A percentile compares a stretch with the other conserved stretches of the same genome.
phyloP scores from a whole-genome alignment of 495 filamentous ascomycete species.

The Penicillium taxi region DNA sequence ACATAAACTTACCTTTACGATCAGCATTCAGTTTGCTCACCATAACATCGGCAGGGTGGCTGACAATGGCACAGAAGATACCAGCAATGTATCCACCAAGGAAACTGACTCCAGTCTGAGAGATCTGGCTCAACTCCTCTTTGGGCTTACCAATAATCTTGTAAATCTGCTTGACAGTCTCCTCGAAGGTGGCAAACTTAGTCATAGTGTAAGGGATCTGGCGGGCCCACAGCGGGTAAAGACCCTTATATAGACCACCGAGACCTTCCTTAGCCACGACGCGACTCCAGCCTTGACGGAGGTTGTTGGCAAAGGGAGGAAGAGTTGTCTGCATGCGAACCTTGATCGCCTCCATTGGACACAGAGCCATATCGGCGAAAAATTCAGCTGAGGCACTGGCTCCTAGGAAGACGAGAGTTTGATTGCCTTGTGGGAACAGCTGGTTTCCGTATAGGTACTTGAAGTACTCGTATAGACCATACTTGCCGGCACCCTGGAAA shows the following conservation, averaged over 20 bases:
- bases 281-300: slow-evolving; percentile 57
- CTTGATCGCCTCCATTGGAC: slow-evolving; percentile 64
- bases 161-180: slow-evolving; percentile 58
- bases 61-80: slow-evolving; percentile 59
- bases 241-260: slow-evolving; percentile 56
- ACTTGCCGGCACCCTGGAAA: slow-evolving; percentile 70
- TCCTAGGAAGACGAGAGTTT: slow-evolving; percentile 56
- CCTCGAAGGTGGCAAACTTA: slow-evolving; percentile 69
- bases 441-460: slow-evolving; percentile 62
- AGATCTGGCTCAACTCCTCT: slow-evolving; percentile 50
- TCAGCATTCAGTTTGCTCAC: slow-evolving; percentile 64
- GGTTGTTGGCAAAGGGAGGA: slow-evolving; percentile 53
- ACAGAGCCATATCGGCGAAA: slow-evolving; percentile 59
- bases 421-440: slow-evolving; percentile 53
- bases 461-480: slow-evolving; percentile 70
- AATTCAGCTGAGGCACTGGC: slow-evolving; percentile 62
- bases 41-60: slow-evolving; percentile 64
- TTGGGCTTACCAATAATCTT: slow-evolving; percentile 55
- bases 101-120: slow-evolving; percentile 64
- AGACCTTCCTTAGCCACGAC: slow-evolving; percentile 52
- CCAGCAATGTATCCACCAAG: slow-evolving; percentile 65
- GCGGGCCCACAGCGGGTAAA: slow-evolving; percentile 62
- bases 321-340: slow-evolving; percentile 66
- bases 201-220: slow-evolving; percentile 73
- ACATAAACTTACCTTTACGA: slow-evolving; percentile 45